Percentiles rank a stretch among this genome's conserved stretches.
phyloP scores from a whole-genome alignment of 2,329 filamentous ascomycete species.

The Xylariales sp. region DNA sequence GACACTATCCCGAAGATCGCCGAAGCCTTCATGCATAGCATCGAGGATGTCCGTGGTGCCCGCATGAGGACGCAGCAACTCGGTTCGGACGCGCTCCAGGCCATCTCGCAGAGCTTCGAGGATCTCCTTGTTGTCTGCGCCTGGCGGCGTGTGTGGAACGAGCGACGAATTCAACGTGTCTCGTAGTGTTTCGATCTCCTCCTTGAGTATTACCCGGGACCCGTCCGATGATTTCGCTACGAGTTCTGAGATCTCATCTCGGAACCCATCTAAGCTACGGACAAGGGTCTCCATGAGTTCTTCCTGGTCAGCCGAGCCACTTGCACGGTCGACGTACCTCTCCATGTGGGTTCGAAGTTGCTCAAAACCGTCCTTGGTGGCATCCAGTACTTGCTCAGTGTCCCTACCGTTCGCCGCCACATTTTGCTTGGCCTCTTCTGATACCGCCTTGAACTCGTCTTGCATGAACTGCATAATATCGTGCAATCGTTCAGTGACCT shows the following conservation, averaged over 20 bases:
- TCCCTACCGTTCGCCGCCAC: conserved; percentile 73
- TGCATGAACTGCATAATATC: conserved; percentile 62
- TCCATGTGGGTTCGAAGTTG: conserved; percentile 77
- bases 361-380: conserved; percentile 82
- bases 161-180: conserved; percentile 70
- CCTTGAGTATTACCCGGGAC: conserved; percentile 67
- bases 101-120: conserved; percentile 67
- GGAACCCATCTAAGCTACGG: conserved; percentile 62
- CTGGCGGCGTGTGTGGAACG: conserved; percentile 48
- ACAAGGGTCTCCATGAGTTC: conserved; percentile 70
- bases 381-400: conserved; percentile 83
- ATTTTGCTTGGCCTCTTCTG: conserved; percentile 68
- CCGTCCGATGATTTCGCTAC: conserved; percentile 42
- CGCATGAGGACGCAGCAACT: conserved; percentile 62
- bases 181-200: conserved; percentile 77
- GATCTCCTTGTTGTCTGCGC: conserved; percentile 55
- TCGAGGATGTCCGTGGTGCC: conserved; percentile 87
- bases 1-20: conserved; percentile 70
- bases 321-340: conserved; percentile 68
- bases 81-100: conserved; percentile 68
- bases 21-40: conserved; percentile 82
- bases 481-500: conserved; percentile 51
- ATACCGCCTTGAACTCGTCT: conserved; percentile 54
- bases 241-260: conserved; percentile 62
- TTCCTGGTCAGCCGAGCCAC: conserved; percentile 66